Conservation (phyloP, 2,329 filamentous ascomycete species). For the Trichoderma sp. region DNA sequence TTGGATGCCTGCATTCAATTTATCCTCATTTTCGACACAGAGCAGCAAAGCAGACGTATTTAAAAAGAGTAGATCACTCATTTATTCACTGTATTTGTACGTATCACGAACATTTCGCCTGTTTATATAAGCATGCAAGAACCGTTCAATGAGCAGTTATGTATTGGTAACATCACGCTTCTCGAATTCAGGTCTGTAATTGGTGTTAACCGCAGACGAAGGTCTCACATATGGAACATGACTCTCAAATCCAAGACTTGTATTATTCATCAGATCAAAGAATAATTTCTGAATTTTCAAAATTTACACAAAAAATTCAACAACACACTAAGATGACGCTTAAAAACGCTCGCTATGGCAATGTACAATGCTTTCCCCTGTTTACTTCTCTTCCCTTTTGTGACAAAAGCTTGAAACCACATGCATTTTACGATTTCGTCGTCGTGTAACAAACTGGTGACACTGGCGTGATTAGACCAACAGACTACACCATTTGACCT, state of each 20-base stretch:
- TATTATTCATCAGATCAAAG: not conserved
- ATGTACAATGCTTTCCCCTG: not conserved
- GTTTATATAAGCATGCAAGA: not conserved
- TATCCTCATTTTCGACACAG: not conserved
- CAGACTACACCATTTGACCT: not conserved
- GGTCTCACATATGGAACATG: too few species aligned
- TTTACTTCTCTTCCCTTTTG: not conserved
- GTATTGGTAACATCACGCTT: not conserved
- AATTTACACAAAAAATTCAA: not conserved
- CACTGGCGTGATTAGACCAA: not conserved
- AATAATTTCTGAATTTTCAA: not conserved
- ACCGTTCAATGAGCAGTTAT: not conserved
- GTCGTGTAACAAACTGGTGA: not conserved
- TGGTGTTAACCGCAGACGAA: too few species aligned
- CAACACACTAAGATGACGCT: not conserved
- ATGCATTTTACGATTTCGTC: not conserved
- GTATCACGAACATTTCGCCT: not conserved
- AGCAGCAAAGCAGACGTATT: not conserved
- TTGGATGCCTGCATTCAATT: not conserved
- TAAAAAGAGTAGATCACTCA: not conserved
- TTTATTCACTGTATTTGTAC: not conserved
- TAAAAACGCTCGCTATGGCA: not conserved
- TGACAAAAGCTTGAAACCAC: too few species aligned
- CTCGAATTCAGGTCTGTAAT: not conserved
- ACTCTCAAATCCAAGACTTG: not conserved